phyloP scores from a whole-genome alignment of 768 basidiomycete genomes.

The Agaricus blazei region DNA sequence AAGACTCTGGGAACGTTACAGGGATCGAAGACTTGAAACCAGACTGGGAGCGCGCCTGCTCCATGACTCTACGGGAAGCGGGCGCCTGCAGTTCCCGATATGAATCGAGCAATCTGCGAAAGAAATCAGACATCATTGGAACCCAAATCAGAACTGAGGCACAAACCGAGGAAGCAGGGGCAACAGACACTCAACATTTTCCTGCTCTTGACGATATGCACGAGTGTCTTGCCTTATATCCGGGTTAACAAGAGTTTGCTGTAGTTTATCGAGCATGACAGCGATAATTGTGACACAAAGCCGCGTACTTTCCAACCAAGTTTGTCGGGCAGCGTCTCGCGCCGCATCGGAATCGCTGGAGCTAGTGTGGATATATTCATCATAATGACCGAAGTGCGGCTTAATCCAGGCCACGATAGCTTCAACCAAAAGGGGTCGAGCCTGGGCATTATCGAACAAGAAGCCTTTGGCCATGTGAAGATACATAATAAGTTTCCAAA shows the following conservation, averaged over 20 bases:
- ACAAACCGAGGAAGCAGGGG: constrained; percentile 77
- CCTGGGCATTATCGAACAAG: constrained; percentile 78
- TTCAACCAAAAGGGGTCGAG: constrained; percentile 78
- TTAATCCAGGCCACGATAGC: constrained; percentile 92
- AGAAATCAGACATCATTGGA: constrained; percentile 1
- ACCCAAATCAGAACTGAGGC: neutral
- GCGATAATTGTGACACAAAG: constrained; percentile 86
- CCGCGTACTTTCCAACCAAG: constrained; percentile 88
- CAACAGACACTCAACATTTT: constrained; percentile 84
- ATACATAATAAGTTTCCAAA: constrained; percentile 93
- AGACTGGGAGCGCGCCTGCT: constrained; percentile 55
- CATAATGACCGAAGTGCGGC: constrained; percentile 88
- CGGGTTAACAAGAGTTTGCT: constrained; percentile 71
- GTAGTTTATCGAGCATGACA: constrained; percentile 86
- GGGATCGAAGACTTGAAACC: constrained; percentile 58
- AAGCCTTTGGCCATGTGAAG: constrained; percentile 87
- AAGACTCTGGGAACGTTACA: constrained; percentile 88
- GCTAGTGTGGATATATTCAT: constrained; percentile 66
- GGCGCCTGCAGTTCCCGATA: constrained; percentile 79
- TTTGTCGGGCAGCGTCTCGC: constrained; percentile 71
- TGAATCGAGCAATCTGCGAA: constrained; percentile 71
- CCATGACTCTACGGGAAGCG: constrained; percentile 62
- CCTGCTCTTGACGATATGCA: constrained; percentile 74
- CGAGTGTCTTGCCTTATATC: constrained; percentile 54
- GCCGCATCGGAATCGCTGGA: constrained; percentile 61